Evolutionary conservation across 1,139 yeast species (phyloP).

Genomic region (Saccharomyces uvarum): DNA sequence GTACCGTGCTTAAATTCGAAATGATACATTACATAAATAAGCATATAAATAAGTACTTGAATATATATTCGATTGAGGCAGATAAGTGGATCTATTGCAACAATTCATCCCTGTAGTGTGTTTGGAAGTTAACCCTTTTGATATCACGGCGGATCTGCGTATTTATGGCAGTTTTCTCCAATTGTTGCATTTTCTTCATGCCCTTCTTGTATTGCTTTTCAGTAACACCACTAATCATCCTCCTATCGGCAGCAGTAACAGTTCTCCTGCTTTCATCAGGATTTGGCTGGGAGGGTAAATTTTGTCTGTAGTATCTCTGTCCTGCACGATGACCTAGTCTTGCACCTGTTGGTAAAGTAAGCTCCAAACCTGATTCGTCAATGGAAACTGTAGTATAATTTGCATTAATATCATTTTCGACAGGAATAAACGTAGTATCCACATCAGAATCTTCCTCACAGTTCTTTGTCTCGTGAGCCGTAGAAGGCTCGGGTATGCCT

Average conservation of each 20-base stretch:
- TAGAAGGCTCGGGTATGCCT: constrained; percentile 30
- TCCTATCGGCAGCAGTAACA: constrained; percentile 52
- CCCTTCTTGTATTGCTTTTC: constrained; percentile 40
- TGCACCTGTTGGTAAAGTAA: constrained; percentile 59
- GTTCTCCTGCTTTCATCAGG: constrained; percentile 34
- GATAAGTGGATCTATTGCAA: constrained; percentile 29
- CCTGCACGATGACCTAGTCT: constrained; percentile 58
- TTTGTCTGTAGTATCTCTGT: constrained; percentile 55
- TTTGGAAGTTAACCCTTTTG: constrained; percentile 51
- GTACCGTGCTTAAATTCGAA: constrained; percentile 1
- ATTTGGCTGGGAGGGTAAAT: constrained; percentile 29
- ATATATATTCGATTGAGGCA: not conserved
- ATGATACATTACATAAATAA: not conserved
- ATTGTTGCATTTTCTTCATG: constrained; percentile 39
- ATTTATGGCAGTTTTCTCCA: constrained; percentile 42
- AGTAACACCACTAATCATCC: constrained; percentile 37
- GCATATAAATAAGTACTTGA: not conserved
- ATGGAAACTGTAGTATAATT: constrained; percentile 35
- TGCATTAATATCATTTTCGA: constrained; percentile 29
- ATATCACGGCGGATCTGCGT: constrained; percentile 43
- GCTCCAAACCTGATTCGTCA: constrained; percentile 48
- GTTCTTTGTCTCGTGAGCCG: constrained; percentile 21
- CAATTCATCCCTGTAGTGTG: constrained; percentile 59
- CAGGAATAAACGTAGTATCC: not conserved
- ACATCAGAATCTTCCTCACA: constrained; percentile 20